phyloP scores from a whole-genome alignment of 495 filamentous ascomycete genomes.

The Aspergillus biplanus region DNA sequence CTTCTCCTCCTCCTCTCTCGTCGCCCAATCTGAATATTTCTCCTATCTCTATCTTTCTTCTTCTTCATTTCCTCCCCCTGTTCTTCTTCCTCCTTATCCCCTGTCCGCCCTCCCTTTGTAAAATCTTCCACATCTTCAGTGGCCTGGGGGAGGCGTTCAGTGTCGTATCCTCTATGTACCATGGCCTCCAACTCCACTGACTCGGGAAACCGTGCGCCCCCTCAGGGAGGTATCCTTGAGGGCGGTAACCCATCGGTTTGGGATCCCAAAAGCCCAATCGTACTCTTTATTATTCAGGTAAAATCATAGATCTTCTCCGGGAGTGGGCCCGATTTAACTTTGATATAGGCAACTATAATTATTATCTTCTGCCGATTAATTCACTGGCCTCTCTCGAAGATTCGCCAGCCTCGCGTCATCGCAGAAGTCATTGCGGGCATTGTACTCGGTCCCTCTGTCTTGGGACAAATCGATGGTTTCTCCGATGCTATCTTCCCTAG shows the following conservation, averaged over 20 bases:
- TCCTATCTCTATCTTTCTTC: not conserved
- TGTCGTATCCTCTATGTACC: not conserved
- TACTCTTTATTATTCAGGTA: constrained; percentile 94
- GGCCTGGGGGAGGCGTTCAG: constrained; percentile 10
- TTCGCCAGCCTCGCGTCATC: constrained; percentile 91
- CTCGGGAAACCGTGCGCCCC: constrained; percentile 19
- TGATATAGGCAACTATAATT: constrained; percentile 77
- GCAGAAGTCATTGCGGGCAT: constrained; percentile 96
- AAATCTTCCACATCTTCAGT: not conserved
- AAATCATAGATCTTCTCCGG: constrained; percentile 1
- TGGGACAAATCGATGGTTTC: constrained; percentile 85
- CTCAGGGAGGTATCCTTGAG: constrained; percentile 67
- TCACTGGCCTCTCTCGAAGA: constrained; percentile 79
- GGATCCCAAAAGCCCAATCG: constrained; percentile 81
- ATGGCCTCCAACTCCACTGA: constrained; percentile 26
- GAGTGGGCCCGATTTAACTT: not conserved
- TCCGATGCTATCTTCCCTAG: constrained; percentile 74
- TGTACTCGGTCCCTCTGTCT: constrained; percentile 82
- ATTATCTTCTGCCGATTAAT: constrained; percentile 86
- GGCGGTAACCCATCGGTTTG: constrained; percentile 73
- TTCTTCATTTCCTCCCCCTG: not conserved
- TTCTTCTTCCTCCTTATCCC: not conserved
- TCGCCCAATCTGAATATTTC: not conserved
- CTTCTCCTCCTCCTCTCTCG: not conserved
- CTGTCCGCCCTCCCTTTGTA: not conserved